phyloP scores from a whole-genome alignment of 495 filamentous ascomycete species.

The Aspergillus cristatus region DNA sequence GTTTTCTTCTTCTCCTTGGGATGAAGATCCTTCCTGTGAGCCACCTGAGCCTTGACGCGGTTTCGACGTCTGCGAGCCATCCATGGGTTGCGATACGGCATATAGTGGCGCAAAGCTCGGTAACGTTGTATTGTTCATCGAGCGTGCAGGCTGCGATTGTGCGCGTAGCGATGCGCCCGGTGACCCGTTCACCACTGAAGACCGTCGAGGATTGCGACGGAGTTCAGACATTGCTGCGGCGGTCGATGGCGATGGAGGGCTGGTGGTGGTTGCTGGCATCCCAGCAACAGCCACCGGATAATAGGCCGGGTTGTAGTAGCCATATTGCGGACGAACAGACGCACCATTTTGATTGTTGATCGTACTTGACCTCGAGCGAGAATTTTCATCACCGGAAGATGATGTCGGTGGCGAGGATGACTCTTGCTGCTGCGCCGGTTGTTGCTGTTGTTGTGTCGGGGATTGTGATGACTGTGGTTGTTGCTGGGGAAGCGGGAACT shows the following conservation, averaged over 20 bases:
- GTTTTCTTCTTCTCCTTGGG: constrained; percentile 38
- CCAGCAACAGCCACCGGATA: constrained; percentile 32
- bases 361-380: constrained; percentile 33
- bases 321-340: constrained; percentile 33
- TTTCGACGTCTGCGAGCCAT: constrained; percentile 27
- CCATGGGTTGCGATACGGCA: constrained; percentile 23
- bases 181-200: constrained; percentile 44
- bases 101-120: constrained; percentile 30
- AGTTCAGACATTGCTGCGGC: constrained; percentile 43
- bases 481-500: constrained; percentile 35
- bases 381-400: constrained; percentile 28
- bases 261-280: constrained; percentile 45
- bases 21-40: constrained; percentile 25
- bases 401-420: too few relatives aligned
- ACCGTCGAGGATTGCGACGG: constrained; percentile 47
- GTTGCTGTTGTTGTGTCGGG: too few relatives aligned
- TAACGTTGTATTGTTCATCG: constrained; percentile 35
- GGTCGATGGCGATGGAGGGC: constrained; percentile 56
- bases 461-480: too few relatives aligned
- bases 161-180: constrained; percentile 48
- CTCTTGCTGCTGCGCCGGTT: too few relatives aligned
- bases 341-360: constrained; percentile 38
- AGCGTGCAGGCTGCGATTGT: constrained; percentile 57
- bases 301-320: constrained; percentile 43
- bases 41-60: constrained; percentile 20